Percentiles rank a stretch among this genome's conserved stretches.
Evolutionary conservation across 495 filamentous ascomycete genomes (phyloP).

Genomic region (Xylaria curta): DNA sequence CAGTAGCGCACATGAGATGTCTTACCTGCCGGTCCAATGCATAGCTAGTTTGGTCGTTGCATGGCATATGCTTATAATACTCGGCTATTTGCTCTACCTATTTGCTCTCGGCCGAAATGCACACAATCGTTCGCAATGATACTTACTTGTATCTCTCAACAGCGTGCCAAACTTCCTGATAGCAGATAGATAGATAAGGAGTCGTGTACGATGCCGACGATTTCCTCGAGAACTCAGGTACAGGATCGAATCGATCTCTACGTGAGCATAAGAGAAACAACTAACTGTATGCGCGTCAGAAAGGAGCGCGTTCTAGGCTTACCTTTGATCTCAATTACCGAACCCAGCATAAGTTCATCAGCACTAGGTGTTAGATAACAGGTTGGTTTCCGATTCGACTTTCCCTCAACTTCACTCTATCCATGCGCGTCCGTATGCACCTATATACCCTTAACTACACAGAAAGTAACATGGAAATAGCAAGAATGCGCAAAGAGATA

Average conservation of each 20-base stretch:
- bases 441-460: neutral
- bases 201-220: neutral
- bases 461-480: neutral
- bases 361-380: neutral
- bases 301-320: neutral
- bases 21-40: neutral
- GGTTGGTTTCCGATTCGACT: neutral
- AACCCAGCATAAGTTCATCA: neutral
- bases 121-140: neutral
- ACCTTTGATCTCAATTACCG: neutral
- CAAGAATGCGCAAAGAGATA: no score
- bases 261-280: neutral
- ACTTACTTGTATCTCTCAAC: neutral
- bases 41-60: neutral
- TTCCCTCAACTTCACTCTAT: neutral
- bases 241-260: no score
- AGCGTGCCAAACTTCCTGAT: neutral
- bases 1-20: neutral
- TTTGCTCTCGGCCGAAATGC: neutral
- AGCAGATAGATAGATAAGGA: neutral
- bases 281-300: neutral
- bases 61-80: neutral
- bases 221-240: neutral
- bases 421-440: neutral
- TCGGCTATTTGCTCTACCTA: neutral